These are phyloP conservation scores for Aspergillus sclerotiicarbonarius DNA, from an alignment of 495 filamentous ascomycete genomes.

Conservation along the genomic window DNA sequence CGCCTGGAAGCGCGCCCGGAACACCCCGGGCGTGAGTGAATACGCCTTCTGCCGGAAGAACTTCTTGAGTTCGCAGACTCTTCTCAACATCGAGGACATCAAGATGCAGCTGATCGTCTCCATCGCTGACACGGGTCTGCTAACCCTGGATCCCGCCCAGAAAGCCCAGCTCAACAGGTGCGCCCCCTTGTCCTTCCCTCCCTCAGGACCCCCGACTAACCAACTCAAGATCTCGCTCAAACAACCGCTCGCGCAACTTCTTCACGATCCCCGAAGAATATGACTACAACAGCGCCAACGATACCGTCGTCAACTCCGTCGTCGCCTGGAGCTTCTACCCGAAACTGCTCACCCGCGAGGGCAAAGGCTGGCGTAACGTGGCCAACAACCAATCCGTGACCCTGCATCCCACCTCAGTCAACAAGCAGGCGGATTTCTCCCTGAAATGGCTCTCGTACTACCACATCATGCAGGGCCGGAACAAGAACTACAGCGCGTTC, in stretches of 20 bases:
- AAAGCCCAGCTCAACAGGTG: slow-evolving; percentile 60
- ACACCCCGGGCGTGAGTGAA: slow-evolving; percentile 62
- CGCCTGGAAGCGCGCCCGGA: slow-evolving; percentile 78
- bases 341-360: slow-evolving; percentile 81
- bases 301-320: slow-evolving; percentile 71
- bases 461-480: slow-evolving; percentile 87
- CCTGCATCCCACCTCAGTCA: slow-evolving; percentile 82
- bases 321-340: slow-evolving; percentile 94
- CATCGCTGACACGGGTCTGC: slow-evolving; percentile 76
- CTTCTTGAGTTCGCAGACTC: slow-evolving; percentile 77
- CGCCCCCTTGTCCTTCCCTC: slow-evolving; percentile 7
- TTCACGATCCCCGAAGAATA: slow-evolving; percentile 73
- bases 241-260: slow-evolving; percentile 66
- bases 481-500: slow-evolving; percentile 80
- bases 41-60: slow-evolving; percentile 89
- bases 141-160: slow-evolving; percentile 69
- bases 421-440: slow-evolving; percentile 60
- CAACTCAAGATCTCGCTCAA: slow-evolving; percentile 43
- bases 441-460: slow-evolving; percentile 89
- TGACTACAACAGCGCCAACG: slow-evolving; percentile 72
- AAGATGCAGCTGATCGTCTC: slow-evolving; percentile 84
- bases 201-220: slow-evolving; percentile 26
- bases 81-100: slow-evolving; percentile 88
- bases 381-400: slow-evolving; percentile 85
- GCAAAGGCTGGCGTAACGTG: slow-evolving; percentile 86